phyloP scores from a whole-genome alignment of 495 filamentous ascomycete species.

The Hypoxylon fuscum region DNA sequence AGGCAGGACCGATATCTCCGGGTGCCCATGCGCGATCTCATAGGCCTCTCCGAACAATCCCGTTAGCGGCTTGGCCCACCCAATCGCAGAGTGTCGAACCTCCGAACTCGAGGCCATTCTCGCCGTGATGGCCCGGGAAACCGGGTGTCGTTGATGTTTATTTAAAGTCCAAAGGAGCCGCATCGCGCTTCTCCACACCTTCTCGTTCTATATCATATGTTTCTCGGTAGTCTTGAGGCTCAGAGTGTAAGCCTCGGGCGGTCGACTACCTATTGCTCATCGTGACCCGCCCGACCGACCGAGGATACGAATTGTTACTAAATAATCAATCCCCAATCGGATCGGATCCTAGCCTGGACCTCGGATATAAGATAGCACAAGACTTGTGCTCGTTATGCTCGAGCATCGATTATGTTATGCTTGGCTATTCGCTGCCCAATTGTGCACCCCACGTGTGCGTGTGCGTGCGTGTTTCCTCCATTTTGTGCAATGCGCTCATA shows the following conservation, averaged over 20 bases:
- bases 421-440: slow-evolving; percentile 43
- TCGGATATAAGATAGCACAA: slow-evolving; percentile 37
- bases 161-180: slow-evolving; percentile 47
- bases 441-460: slow-evolving; percentile 44
- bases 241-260: slow-evolving; percentile 16
- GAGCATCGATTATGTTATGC: slow-evolving; percentile 11
- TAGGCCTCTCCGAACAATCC: slow-evolving; percentile 37
- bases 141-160: slow-evolving; percentile 46
- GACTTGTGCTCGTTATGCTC: slow-evolving; percentile 16
- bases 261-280: slow-evolving; percentile 1
- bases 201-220: slow-evolving; percentile 37
- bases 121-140: slow-evolving; percentile 40
- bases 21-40: slow-evolving; percentile 10
- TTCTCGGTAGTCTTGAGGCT: slow-evolving; percentile 32
- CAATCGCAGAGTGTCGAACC: slow-evolving; percentile 33
- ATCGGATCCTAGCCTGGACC: slow-evolving; percentile 20
- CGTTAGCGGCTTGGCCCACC: slow-evolving; percentile 42
- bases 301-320: slow-evolving; percentile 13
- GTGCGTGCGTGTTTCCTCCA: slow-evolving; percentile 17
- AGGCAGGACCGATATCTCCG: slow-evolving; percentile 37
- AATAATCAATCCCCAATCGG: slow-evolving; percentile 17
- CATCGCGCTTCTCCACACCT: slow-evolving; percentile 42
- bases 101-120: slow-evolving; percentile 32
- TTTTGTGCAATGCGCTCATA: slow-evolving; percentile 37
- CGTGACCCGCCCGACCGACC: slow-evolving; percentile 20